Evolutionary conservation across 2,329 filamentous ascomycete species (phyloP).

Genomic region (Colletotrichum godetiae): DNA sequence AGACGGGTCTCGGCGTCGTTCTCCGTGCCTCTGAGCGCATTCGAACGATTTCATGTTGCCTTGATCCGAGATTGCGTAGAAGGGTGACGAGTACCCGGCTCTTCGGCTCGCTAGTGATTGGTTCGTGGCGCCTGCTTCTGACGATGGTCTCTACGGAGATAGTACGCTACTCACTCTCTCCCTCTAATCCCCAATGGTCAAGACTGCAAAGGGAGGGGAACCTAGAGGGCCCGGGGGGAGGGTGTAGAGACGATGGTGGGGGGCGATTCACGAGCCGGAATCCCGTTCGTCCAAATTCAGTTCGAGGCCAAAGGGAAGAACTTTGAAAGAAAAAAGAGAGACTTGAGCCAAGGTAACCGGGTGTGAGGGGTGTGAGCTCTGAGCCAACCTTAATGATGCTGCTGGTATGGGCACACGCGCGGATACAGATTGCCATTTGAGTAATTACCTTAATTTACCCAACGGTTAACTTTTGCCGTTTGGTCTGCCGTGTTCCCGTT

Average conservation of each 20-base stretch:
- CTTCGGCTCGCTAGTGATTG: constrained; percentile 10
- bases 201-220: background rate
- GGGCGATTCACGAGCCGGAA: background rate
- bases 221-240: background rate
- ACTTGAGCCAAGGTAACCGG: background rate
- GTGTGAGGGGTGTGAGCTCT: background rate
- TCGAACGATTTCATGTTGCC: background rate
- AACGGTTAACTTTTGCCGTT: background rate
- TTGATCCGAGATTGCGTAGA: constrained; percentile 7
- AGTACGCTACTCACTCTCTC: background rate
- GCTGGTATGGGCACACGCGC: background rate
- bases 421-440: background rate
- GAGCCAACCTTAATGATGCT: constrained; percentile 23
- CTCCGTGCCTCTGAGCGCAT: background rate
- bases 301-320: background rate
- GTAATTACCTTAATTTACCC: background rate
- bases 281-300: constrained; percentile 18
- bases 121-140: background rate
- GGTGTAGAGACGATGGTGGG: background rate
- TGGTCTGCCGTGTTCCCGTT: background rate
- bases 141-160: background rate
- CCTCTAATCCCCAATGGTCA: background rate
- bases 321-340: background rate
- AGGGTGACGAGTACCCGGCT: constrained; percentile 14
- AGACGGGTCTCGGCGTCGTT: background rate